These are phyloP conservation scores for Blastobotrys muscicola DNA, from an alignment of 805 yeast species.

Conservation along the genomic window DNA sequence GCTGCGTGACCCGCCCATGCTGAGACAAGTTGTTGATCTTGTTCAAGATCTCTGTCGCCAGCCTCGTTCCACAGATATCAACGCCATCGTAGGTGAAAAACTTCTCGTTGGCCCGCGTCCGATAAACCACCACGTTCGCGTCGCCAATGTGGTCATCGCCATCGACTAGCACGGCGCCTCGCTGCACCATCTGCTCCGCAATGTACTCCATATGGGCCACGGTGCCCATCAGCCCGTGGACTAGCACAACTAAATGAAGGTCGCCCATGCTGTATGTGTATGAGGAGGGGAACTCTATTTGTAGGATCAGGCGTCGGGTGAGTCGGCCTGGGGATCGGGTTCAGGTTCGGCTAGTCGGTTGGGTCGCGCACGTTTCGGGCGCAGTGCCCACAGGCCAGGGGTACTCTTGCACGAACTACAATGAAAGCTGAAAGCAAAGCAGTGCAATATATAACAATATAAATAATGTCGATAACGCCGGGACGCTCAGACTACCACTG, in stretches of 20 bases:
- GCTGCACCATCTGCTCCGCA: constrained; percentile 34
- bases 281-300: no score
- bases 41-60: constrained; percentile 52
- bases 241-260: constrained; percentile 52
- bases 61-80: constrained; percentile 72
- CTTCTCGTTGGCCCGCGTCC: constrained; percentile 55
- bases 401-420: no score
- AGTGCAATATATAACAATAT: no score
- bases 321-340: no score
- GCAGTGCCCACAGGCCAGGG: no score
- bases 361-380: no score
- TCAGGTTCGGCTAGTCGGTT: no score
- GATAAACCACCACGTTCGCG: constrained; percentile 31
- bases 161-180: constrained; percentile 19
- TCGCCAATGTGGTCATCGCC: constrained; percentile 10
- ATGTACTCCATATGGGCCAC: constrained; percentile 57
- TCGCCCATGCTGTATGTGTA: constrained; percentile 2
- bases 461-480: no score
- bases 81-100: constrained; percentile 80
- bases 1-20: constrained; percentile 39
- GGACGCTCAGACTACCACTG: no score
- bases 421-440: no score
- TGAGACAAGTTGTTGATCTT: constrained; percentile 26
- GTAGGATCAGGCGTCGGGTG: no score
- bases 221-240: constrained; percentile 75